These are phyloP conservation scores for Candida labiduridarum DNA, from an alignment of 1,139 yeast genomes.

Conservation along the genomic window DNA sequence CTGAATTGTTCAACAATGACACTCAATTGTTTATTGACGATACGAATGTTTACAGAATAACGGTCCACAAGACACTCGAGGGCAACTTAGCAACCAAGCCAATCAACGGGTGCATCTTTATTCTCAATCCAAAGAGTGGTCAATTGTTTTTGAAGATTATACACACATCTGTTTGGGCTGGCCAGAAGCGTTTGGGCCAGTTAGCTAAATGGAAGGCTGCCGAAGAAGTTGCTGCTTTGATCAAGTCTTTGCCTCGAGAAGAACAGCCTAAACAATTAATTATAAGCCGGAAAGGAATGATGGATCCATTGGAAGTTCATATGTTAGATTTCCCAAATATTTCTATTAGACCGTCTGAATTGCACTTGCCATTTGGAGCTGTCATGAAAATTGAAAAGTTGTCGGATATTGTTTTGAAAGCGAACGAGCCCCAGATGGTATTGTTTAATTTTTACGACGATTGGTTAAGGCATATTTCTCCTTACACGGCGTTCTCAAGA, in stretches of 20 bases:
- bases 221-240: conserved; percentile 91
- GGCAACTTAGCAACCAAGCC: conserved; percentile 94
- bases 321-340: conserved; percentile 96
- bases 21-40: conserved; percentile 88
- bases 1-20: conserved; percentile 85
- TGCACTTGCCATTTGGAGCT: conserved; percentile 86
- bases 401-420: conserved; percentile 76
- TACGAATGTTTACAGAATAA: conserved; percentile 90
- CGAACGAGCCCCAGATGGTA: conserved; percentile 93
- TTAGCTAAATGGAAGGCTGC: conserved; percentile 98
- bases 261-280: conserved; percentile 94
- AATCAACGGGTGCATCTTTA: conserved; percentile 89
- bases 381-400: conserved; percentile 83
- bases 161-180: conserved; percentile 96
- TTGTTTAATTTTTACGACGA: conserved; percentile 91
- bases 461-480: conserved; percentile 82
- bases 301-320: conserved; percentile 95
- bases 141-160: conserved; percentile 86
- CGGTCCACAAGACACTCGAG: conserved; percentile 88
- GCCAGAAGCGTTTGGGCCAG: conserved; percentile 92
- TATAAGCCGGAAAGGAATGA: conserved; percentile 86
- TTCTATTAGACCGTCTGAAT: conserved; percentile 85
- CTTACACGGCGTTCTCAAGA: conserved; percentile 94
- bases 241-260: conserved; percentile 86
- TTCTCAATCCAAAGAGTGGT: conserved; percentile 87